Conservation (phyloP, 139 green algal species). For the Penium margaritaceum region DNA sequence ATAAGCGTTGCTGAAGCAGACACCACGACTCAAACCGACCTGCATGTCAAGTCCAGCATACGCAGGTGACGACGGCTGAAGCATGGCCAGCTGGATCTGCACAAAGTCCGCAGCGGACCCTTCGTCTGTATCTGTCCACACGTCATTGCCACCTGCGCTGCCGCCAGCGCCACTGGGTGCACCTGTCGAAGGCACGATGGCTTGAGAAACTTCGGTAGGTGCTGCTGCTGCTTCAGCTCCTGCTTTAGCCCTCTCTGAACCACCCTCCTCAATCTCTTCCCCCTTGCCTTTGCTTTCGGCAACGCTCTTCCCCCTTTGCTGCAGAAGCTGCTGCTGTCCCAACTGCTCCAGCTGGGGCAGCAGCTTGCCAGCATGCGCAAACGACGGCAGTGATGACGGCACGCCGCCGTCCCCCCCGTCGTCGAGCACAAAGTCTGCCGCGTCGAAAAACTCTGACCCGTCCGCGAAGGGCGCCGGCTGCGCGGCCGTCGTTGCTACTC, state of each 20-base stretch:
- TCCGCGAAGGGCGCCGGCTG: background rate
- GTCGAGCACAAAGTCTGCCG: conserved; percentile 6
- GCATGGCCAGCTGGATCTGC: conserved; percentile 50
- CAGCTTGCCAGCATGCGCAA: conserved; percentile 2
- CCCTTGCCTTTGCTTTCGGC: background rate
- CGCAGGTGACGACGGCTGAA: conserved; percentile 40
- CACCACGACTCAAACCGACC: too few relatives aligned
- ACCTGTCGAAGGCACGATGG: too few relatives aligned
- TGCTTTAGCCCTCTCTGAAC: background rate
- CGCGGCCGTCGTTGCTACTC: too few relatives aligned
- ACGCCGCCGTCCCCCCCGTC: background rate
- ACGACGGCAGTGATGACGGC: background rate
- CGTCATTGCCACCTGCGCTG: too few relatives aligned
- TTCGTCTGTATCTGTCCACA: too few relatives aligned
- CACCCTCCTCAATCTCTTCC: conserved; percentile 6
- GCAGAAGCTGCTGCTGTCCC: background rate
- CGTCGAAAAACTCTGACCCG: conserved; percentile 3
- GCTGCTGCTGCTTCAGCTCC: background rate
- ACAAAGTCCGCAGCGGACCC: conserved; percentile 36
- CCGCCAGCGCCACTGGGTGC: too few relatives aligned
- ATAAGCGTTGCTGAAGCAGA: too few relatives aligned
- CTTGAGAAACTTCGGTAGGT: too few relatives aligned
- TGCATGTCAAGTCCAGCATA: conserved; percentile 47
- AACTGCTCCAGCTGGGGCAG: background rate
- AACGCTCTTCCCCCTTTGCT: background rate